These are phyloP conservation scores for Agastache rugosa DNA, from an alignment of 257 asterid genomes.

Conservation along the genomic window DNA sequence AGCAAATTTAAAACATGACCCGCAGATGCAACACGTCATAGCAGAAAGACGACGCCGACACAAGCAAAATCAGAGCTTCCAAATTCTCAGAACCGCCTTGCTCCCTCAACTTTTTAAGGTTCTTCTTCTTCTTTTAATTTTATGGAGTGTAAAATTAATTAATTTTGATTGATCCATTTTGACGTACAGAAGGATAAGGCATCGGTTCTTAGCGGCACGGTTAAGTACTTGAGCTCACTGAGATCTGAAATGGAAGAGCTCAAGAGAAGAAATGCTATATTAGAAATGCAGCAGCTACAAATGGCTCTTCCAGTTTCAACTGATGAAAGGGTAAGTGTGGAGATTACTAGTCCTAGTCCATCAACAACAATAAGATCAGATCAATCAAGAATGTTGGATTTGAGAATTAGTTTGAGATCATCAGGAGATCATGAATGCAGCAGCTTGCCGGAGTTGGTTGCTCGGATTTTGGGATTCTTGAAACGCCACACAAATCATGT, in stretches of 20 bases:
- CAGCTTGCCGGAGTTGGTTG: slow-evolving; percentile 49
- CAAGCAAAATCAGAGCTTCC: slow-evolving; percentile 62
- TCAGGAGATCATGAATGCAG: slow-evolving; percentile 46
- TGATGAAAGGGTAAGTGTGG: slow-evolving; percentile 38
- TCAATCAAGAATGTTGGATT: slow-evolving; percentile 46
- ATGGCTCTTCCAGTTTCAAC: too few relatives aligned
- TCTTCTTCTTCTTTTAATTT: too few relatives aligned
- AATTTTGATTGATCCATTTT: too few relatives aligned
- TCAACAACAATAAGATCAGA: slow-evolving; percentile 34
- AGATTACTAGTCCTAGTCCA: slow-evolving; percentile 29
- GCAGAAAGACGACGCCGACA: slow-evolving; percentile 67
- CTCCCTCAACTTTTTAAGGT: slow-evolving; percentile 75
- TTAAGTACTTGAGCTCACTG: slow-evolving; percentile 52
- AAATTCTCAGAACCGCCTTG: slow-evolving; percentile 48
- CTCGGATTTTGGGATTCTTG: slow-evolving; percentile 54
- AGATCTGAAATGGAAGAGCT: slow-evolving; percentile 59
- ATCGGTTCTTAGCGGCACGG: slow-evolving; percentile 62
- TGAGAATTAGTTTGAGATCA: slow-evolving; percentile 49
- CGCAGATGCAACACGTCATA: slow-evolving; percentile 60
- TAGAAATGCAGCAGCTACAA: slow-evolving; percentile 42
- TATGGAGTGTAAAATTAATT: too few relatives aligned
- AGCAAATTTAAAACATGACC: too few relatives aligned
- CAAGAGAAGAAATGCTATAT: slow-evolving; percentile 39
- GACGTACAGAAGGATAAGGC: slow-evolving; percentile 70
- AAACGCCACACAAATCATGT: slow-evolving; percentile 30